phyloP scores from a whole-genome alignment of 2,329 filamentous ascomycete species.

The Phyllosticta capitalensis region DNA sequence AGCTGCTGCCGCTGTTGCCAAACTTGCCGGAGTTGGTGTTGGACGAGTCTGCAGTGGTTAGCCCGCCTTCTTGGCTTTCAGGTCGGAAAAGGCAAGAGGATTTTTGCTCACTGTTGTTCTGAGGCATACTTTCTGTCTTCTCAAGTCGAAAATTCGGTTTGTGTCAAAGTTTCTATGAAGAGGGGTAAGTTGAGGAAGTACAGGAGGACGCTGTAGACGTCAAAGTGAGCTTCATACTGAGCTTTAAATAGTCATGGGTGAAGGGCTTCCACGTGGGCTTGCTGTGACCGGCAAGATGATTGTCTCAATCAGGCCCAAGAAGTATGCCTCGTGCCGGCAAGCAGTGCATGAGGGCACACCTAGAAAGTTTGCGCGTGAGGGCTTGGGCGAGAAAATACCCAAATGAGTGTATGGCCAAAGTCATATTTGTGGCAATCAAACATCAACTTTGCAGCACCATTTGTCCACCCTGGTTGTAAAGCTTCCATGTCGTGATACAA shows the following conservation, averaged over 20 bases:
- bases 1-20: not conserved
- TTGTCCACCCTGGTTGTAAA: too few species aligned
- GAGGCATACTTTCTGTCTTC: too few species aligned
- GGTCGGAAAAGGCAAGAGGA: too few species aligned
- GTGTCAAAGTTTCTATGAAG: too few species aligned
- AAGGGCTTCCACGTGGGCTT: not conserved
- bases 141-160: too few species aligned
- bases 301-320: not conserved
- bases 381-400: not conserved
- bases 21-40: not conserved
- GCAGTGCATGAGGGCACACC: not conserved
- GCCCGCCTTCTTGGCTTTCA: too few species aligned
- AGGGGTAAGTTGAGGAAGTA: too few species aligned
- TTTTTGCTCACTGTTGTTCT: not conserved
- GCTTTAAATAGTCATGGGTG: not conserved
- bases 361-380: not conserved
- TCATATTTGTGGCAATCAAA: too few species aligned
- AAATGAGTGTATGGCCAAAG: not conserved
- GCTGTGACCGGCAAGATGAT: not conserved
- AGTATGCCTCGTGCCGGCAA: not conserved
- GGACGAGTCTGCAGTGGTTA: not conserved
- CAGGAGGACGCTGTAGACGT: not conserved
- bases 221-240: not conserved
- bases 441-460: too few species aligned
- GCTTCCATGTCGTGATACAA: too few species aligned